Percentiles rank a stretch among this genome's conserved stretches.
Conservation (phyloP, 371 early-diverging fungal genomes). For the Choanephora cucurbitarum region DNA sequence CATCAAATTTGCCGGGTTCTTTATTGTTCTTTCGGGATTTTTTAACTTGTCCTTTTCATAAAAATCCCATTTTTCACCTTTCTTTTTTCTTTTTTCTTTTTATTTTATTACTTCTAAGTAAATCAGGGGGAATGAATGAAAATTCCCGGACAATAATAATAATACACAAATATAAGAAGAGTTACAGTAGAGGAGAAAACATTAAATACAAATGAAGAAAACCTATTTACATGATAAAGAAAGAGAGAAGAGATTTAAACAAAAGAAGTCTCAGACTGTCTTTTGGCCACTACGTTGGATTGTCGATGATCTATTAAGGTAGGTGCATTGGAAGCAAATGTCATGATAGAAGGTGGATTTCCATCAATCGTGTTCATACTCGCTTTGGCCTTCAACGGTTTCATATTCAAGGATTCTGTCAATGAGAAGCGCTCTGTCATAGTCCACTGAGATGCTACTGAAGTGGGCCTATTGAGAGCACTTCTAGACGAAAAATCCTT, state of each 20-base stretch:
- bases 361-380: slow-evolving; percentile 22
- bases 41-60: slow-evolving; percentile 2
- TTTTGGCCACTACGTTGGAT: slow-evolving; percentile 5
- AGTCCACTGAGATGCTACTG: slow-evolving; percentile 20
- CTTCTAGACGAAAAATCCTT: slow-evolving; percentile 10
- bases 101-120: too few species aligned
- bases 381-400: slow-evolving; percentile 35
- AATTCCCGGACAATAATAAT: too few species aligned
- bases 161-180: too few species aligned
- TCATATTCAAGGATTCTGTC: not conserved
- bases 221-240: not conserved
- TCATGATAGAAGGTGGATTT: slow-evolving; percentile 39
- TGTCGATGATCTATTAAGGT: slow-evolving; percentile 34
- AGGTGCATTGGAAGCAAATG: slow-evolving; percentile 42
- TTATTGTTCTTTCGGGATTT: not conserved
- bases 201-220: too few species aligned
- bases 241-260: not conserved
- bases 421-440: slow-evolving; percentile 1
- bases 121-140: too few species aligned
- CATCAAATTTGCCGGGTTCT: not conserved
- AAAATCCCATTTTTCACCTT: too few species aligned
- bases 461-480: slow-evolving; percentile 10
- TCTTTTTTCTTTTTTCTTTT: not conserved
- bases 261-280: not conserved
- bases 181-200: too few species aligned